Conservation (phyloP, 805 yeast genomes). For the Barnettozyma sp. region DNA sequence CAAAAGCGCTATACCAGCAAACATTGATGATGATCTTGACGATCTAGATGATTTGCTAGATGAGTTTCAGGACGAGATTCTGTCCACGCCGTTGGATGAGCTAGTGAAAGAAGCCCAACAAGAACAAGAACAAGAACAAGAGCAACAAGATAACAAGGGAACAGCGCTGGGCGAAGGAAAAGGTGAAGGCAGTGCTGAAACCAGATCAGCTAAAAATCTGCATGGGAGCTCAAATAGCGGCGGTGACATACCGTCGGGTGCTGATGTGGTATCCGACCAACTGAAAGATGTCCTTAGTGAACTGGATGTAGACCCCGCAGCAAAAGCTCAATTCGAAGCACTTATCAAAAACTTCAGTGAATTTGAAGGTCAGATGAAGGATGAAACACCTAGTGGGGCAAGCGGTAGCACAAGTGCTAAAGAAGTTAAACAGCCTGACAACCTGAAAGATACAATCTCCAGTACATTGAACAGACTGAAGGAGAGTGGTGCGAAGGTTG, state of each 20-base stretch:
- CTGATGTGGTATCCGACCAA: slow-evolving; percentile 20
- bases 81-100: slow-evolving; percentile 37
- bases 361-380: slow-evolving; percentile 16
- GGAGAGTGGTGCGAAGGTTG: slow-evolving; percentile 66
- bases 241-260: too few species aligned
- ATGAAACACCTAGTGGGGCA: slow-evolving; percentile 1
- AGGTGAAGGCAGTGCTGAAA: too few species aligned
- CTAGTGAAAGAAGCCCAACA: slow-evolving; percentile 10
- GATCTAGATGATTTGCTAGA: slow-evolving; percentile 82
- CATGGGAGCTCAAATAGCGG: too few species aligned
- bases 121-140: slow-evolving; percentile 20
- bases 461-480: slow-evolving; percentile 76
- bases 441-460: slow-evolving; percentile 68
- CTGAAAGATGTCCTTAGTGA: slow-evolving; percentile 23
- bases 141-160: too few species aligned
- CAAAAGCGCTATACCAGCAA: too few species aligned
- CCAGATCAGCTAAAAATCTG: too few species aligned
- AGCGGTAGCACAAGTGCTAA: slow-evolving; percentile 1
- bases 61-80: slow-evolving; percentile 69
- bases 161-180: too few species aligned
- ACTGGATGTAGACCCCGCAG: slow-evolving; percentile 43
- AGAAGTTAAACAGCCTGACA: slow-evolving; percentile 15
- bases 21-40: slow-evolving; percentile 45
- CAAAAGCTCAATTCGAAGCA: slow-evolving; percentile 43
- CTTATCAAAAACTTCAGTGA: slow-evolving; percentile 29